Evolutionary conservation across 2,329 filamentous ascomycete genomes (phyloP).

Genomic region (Neopestalotiopsis clavispora): DNA sequence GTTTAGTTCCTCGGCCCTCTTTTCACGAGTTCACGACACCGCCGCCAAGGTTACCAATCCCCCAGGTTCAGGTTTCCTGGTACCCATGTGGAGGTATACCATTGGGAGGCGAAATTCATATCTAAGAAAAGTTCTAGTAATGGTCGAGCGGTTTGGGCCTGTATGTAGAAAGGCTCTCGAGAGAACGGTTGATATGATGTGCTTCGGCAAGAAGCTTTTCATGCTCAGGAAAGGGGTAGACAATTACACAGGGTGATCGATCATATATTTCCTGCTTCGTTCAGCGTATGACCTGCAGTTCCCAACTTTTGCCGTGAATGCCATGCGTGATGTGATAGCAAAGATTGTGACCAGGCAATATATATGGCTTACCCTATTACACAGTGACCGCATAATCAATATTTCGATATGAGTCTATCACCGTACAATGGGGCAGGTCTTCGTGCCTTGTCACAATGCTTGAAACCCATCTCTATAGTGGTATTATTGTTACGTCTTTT

Average conservation of each 20-base stretch:
- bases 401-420: background rate
- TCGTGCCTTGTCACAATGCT: background rate
- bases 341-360: background rate
- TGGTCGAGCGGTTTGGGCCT: slow-evolving; percentile 56
- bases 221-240: slow-evolving; percentile 51
- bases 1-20: slow-evolving; percentile 26
- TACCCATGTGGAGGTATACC: slow-evolving; percentile 52
- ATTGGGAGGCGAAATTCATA: slow-evolving; percentile 52
- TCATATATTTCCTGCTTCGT: slow-evolving; percentile 55
- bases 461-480: background rate
- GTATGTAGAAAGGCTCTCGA: slow-evolving; percentile 48
- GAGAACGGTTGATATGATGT: slow-evolving; percentile 49
- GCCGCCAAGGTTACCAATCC: slow-evolving; percentile 48
- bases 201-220: slow-evolving; percentile 57
- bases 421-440: background rate
- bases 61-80: slow-evolving; percentile 43
- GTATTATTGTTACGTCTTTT: background rate
- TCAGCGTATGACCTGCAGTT: slow-evolving; percentile 29
- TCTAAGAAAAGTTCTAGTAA: slow-evolving; percentile 63
- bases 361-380: background rate
- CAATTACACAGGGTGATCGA: slow-evolving; percentile 59
- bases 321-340: background rate
- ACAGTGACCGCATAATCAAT: background rate
- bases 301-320: background rate
- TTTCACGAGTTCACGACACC: slow-evolving; percentile 44